These are phyloP conservation scores for Aleurites moluccanus DNA, from an alignment of 441 rosid species.

Conservation along the genomic window DNA sequence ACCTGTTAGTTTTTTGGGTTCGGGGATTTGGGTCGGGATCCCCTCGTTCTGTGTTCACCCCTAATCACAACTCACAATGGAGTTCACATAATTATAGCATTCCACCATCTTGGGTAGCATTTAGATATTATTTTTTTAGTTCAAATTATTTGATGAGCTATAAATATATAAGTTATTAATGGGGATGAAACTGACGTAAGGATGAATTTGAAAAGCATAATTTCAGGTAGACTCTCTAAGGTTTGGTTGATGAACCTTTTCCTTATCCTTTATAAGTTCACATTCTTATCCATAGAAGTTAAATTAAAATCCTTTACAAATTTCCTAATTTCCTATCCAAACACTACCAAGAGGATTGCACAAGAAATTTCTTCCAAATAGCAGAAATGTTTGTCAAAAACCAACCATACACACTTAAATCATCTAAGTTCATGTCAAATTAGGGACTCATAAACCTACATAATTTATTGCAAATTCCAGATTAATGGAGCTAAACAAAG, in stretches of 20 bases:
- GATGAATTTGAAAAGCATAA: background rate
- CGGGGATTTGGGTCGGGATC: no score
- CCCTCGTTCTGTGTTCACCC: no score
- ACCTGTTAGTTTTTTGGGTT: no score
- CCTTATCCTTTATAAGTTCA: background rate
- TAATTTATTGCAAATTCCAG: background rate
- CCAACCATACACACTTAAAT: background rate
- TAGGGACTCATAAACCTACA: background rate
- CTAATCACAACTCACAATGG: background rate
- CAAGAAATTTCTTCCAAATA: background rate
- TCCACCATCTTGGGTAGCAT: background rate
- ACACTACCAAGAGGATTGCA: background rate
- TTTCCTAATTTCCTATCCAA: background rate
- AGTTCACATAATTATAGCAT: background rate
- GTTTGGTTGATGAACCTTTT: background rate
- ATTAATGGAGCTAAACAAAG: background rate
- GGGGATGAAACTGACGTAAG: background rate
- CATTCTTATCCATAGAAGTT: background rate
- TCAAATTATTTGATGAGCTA: background rate
- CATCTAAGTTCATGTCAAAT: background rate
- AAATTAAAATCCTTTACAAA: background rate
- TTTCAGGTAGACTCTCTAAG: background rate
- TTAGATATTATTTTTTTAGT: background rate
- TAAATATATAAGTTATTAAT: background rate
- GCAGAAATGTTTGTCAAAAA: background rate